Base-by-base conservation (phyloP, 2,329 filamentous ascomycete species). In the Fusarium sp. region DNA sequence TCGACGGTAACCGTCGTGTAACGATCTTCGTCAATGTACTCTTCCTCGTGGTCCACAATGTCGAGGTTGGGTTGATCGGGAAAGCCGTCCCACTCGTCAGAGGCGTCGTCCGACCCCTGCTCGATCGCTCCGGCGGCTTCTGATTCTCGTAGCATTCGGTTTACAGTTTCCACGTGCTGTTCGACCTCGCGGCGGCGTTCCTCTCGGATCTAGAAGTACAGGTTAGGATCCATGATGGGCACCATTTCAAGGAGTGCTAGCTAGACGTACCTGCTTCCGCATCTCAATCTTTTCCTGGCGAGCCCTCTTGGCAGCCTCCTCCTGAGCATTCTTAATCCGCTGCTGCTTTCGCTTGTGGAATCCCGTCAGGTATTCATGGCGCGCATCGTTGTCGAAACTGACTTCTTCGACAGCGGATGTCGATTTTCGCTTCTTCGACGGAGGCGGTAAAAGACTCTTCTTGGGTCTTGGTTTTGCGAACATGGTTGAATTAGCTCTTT, bases 1-100 rank as follows among this genome's bases (percentile, higher is more conserved):
- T 98, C 96, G 1, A 99, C 92, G 0, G 94, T 98, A 30, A 99
- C 97, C 1, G 95, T 98, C 1, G 97, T 98, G 82, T 95, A 98
- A 81, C 93, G 94, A 82, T 98, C 96, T 82, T 98, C 97, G 82
- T 99, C 97, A 75, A 98, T 90, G 84, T 98, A 99, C 82, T 98
- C 95, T 76, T 96, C 95, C 81, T 98, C 94, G 76, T 94, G 92
- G 80, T 97, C 92, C 52, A 97, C 84, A 25, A 91, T 87, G 43
- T 88, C 82, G 6, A 84, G 75, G 16, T 84, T 74, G 16, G 84
- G 82, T 27, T 81, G 78, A 61, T 93, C 91, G 23, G 87, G 85
- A 62, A 95, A 87, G 1, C 93, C 94, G 61, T 87, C 87, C 91
- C 92, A 95, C 77, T 91, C 89, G 16, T 89, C 87, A 3, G 85